Evolutionary conservation across 257 asterid genomes (phyloP), one percentile per base, ranked within the genome.

Genomic region (Sherardia arvensis): DNA sequence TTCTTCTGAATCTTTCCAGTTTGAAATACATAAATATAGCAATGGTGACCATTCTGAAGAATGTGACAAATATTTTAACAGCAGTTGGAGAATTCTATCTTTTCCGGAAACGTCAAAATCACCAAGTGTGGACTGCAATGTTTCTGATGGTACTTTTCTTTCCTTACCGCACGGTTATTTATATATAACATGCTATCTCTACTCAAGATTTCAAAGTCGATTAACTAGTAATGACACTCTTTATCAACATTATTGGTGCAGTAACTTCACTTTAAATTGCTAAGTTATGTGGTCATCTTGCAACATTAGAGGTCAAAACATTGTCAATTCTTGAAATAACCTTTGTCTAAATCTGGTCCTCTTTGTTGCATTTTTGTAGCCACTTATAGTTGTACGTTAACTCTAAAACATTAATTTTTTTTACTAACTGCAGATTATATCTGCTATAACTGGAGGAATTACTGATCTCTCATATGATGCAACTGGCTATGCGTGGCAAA

Each of bases 31-130:
- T 74, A 74, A 80, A 80, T 77, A 71, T 80, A 71, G 82, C 85
- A 54, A 80, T 80, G 85, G 85, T 80, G 78, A 80, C 85, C 21
- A 72, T 80, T 71, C 72, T 80, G 80, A 80, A 80, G 85, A 80
- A 80, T 43, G 40, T 74, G 76, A 80, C 85, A 66, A 80, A 80
- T 69, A 80, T 80, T 69, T 74, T 80, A 69, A 80, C 85, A 30
- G 85, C 85, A 10, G 34, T 64, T 54, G 85, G 85, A 62, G 83
- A 80, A 59, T 69, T 62, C 54, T 80, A 77, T 72, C 69, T 80
- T 57, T 80, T 80, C 79, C 80, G 76, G 74, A 80, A 80, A 76
- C 66, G 66, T 63, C 82, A 80, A 66, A 80, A 77, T 63, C 77
- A 72, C 69, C 65, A 80, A 80, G 83, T 80, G 26, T 77, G 85